phyloP scores from a whole-genome alignment of 2,329 filamentous ascomycete genomes.

The Monosporascus sp. region DNA sequence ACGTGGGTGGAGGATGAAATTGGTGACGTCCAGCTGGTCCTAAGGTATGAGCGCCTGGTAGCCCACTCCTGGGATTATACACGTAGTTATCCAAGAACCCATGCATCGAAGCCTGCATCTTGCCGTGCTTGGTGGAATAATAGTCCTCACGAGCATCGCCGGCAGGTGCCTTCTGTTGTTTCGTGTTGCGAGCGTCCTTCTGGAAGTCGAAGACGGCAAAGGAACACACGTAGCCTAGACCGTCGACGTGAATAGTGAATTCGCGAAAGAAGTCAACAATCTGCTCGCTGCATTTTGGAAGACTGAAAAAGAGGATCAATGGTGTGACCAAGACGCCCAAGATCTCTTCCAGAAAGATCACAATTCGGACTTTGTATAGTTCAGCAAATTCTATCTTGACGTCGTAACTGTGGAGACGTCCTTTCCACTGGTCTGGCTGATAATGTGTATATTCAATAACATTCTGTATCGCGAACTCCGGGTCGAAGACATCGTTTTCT shows the following conservation, averaged over 20 bases:
- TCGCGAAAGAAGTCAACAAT: constrained; percentile 98
- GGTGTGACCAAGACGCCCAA: constrained; percentile 90
- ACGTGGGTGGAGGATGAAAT: constrained; percentile 71
- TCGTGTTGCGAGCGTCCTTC: constrained; percentile 56
- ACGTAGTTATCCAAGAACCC: constrained; percentile 92
- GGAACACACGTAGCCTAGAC: constrained; percentile 91
- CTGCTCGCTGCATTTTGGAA: constrained; percentile 84
- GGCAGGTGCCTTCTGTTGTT: constrained; percentile 31
- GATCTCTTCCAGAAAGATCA: constrained; percentile 90
- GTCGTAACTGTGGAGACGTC: constrained; percentile 86
- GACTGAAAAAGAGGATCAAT: constrained; percentile 77
- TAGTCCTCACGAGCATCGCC: constrained; percentile 83
- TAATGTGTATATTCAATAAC: constrained; percentile 94
- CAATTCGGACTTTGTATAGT: constrained; percentile 85
- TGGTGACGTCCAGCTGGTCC: constrained; percentile 47
- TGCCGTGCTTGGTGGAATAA: constrained; percentile 90
- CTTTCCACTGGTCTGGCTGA: constrained; percentile 82
- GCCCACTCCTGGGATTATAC: constrained; percentile 64
- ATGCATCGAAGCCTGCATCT: constrained; percentile 97
- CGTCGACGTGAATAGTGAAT: constrained; percentile 95
- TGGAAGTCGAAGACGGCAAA: constrained; percentile 98
- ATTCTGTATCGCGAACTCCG: constrained; percentile 79
- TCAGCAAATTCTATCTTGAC: constrained; percentile 85
- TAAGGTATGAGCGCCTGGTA: constrained; percentile 52
- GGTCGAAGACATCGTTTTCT: constrained; percentile 85